A percentile compares a stretch with the other conserved stretches of the same genome.
Conservation (phyloP, 495 filamentous ascomycete genomes). For the Entonaema liquescens region DNA sequence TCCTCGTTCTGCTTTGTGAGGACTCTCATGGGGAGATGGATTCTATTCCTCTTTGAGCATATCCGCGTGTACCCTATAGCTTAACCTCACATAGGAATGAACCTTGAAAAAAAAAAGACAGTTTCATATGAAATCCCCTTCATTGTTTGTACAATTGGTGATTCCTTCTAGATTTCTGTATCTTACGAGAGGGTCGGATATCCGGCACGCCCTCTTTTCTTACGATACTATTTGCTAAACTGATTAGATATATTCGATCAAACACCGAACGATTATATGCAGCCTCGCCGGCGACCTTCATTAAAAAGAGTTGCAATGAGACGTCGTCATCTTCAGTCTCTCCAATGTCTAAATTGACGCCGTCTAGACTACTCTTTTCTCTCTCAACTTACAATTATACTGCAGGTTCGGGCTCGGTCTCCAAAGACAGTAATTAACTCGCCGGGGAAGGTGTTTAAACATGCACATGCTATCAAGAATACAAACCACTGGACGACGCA, state of each 20-base stretch:
- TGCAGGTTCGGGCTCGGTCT: neutral
- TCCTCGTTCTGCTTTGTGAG: constrained; percentile 5
- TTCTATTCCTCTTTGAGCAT: neutral
- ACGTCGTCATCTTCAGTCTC: neutral
- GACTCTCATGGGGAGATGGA: constrained; percentile 9
- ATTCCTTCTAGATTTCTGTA: neutral
- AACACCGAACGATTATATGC: neutral
- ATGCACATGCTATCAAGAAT: neutral
- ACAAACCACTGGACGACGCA: neutral
- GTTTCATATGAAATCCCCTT: neutral
- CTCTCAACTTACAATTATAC: neutral
- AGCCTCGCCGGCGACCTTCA: neutral
- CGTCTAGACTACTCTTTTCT: neutral
- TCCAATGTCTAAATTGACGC: constrained; percentile 8
- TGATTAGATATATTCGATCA: neutral
- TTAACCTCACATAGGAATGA: neutral
- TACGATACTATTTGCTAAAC: constrained; percentile 14
- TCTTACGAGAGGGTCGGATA: neutral
- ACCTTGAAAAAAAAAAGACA: neutral
- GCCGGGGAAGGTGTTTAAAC: neutral
- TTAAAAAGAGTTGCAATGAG: neutral
- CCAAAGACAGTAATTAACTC: constrained; percentile 25
- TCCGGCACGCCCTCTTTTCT: constrained; percentile 16
- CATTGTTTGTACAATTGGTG: constrained; percentile 1
- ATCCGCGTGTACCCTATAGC: constrained; percentile 16